Evolutionary conservation across 331 rosid genomes (phyloP).

Genomic region (Erythrophleum ivorense): DNA sequence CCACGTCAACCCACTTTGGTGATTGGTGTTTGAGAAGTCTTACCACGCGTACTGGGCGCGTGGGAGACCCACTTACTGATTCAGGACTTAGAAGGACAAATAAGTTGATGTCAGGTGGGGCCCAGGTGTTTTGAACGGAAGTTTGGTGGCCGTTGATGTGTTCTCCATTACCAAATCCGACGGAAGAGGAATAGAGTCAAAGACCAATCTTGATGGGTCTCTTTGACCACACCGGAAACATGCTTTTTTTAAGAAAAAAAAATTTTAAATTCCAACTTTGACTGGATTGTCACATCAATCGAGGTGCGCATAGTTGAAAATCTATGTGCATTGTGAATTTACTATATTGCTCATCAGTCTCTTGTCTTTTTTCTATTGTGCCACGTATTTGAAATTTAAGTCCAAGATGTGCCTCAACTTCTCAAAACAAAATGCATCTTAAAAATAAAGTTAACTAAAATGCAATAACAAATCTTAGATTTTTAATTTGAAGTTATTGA

Average conservation of each 20-base stretch:
- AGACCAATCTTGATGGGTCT: slow-evolving; percentile 49
- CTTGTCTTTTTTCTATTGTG: background rate
- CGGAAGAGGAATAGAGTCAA: slow-evolving; percentile 54
- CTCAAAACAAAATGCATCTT: background rate
- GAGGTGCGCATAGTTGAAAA: slow-evolving; percentile 60
- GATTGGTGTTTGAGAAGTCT: background rate
- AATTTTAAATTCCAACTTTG: slow-evolving; percentile 50
- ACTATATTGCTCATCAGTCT: slow-evolving; percentile 26
- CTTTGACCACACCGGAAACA: slow-evolving; percentile 51
- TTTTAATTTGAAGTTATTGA: background rate
- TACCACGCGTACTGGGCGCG: slow-evolving; percentile 12
- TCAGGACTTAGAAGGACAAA: background rate
- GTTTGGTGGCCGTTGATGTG: slow-evolving; percentile 33
- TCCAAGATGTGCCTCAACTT: background rate
- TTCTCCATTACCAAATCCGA: slow-evolving; percentile 11
- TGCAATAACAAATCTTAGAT: background rate
- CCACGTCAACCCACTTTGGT: background rate
- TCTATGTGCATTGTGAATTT: slow-evolving; percentile 5
- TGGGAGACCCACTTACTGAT: background rate
- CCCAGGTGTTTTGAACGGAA: background rate
- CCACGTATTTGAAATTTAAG: background rate
- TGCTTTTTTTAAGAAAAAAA: slow-evolving; percentile 16
- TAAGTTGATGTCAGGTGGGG: slow-evolving; percentile 39
- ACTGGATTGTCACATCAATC: slow-evolving; percentile 60
- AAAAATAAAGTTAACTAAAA: background rate